Base-by-base conservation (phyloP, 805 yeast species). In the Saturnispora silvae region DNA sequence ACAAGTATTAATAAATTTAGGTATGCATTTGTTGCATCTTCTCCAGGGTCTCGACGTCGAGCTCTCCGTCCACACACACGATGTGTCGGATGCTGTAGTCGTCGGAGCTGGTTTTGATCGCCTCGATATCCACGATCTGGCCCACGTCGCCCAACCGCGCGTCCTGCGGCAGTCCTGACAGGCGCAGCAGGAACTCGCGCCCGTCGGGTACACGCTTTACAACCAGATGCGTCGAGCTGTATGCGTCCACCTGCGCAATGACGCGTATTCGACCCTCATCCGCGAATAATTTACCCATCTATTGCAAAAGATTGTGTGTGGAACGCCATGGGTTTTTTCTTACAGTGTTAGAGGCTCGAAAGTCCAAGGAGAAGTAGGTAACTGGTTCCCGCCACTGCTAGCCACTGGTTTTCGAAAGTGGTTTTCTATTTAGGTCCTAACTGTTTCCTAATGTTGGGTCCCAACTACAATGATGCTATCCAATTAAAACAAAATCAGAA, bases 121-220 rank as follows among this genome's bases (percentile, higher is more conserved):
- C 39, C 25, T 36, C 39, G 7, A 36, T 31, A 19, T 36, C 39
- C 1, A 36, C 39, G n/a, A 36, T 22, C 27, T 36, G 34, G 16
- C 39, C 39, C n/a, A 23, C 18, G 19, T 30, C 39, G 4, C 39
- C 34, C 19, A 17, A 30, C n/a, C 39, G 7, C 14, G 39, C 22
- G 11, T 36, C 39, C 8, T 23, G 14, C 7, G 18, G 19, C 18
- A 3, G 14, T 20, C 9, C 31, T 17, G 13, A n/a, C 28, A 17
- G 18, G 9, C 23, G 5, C 15, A 36, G 17, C 8, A 25, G 19
- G 18, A 36, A 31, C 11, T 4, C 9, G 27, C 28, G 8, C 11
- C 19, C 19, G 23, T 29, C 32, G 4, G 8, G 5, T 7, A 19
- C 8, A 5, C 32, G 32, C 23, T 19, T 15, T 5, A 29, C 23